Percentiles rank a stretch among this genome's conserved stretches.
phyloP scores from a whole-genome alignment of 2,329 filamentous ascomycete species.

The Xylaria polymorpha region DNA sequence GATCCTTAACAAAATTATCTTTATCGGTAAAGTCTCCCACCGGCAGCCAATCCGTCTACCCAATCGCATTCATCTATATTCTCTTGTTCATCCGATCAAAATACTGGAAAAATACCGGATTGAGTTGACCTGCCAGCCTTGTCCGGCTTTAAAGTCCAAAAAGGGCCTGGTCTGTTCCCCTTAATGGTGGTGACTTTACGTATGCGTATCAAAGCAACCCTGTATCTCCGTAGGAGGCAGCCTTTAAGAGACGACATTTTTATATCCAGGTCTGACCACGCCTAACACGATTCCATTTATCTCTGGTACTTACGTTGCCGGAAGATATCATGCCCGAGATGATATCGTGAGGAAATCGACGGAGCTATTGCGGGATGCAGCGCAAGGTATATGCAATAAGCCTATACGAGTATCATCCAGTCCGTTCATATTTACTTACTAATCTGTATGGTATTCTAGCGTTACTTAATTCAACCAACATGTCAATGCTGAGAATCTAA shows the following conservation, averaged over 20 bases:
- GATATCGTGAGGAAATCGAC: not conserved
- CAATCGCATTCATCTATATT: slow-evolving; percentile 6
- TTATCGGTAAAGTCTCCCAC: slow-evolving; percentile 11
- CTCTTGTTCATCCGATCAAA: slow-evolving; percentile 24
- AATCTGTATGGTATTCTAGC: not conserved
- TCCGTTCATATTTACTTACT: not conserved
- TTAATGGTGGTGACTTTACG: not conserved
- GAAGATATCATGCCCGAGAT: slow-evolving; percentile 5
- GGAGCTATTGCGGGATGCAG: not conserved
- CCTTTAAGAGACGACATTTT: not conserved
- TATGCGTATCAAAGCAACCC: slow-evolving; percentile 11
- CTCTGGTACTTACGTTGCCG: slow-evolving; percentile 1
- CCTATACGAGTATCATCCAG: not conserved
- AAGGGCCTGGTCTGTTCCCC: slow-evolving; percentile 1
- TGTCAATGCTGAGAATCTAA: not conserved
- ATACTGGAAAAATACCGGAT: slow-evolving; percentile 3
- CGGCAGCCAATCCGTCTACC: slow-evolving; percentile 4
- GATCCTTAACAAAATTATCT: slow-evolving; percentile 5
- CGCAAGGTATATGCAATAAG: not conserved
- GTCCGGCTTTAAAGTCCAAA: slow-evolving; percentile 5
- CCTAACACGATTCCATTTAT: slow-evolving; percentile 5
- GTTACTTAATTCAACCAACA: not conserved
- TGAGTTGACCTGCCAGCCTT: not conserved
- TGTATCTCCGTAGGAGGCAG: not conserved
- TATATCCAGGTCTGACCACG: slow-evolving; percentile 3